phyloP scores from a whole-genome alignment of 192 early-diverging fungal species.

The Rhizoclosmatium globosum region DNA sequence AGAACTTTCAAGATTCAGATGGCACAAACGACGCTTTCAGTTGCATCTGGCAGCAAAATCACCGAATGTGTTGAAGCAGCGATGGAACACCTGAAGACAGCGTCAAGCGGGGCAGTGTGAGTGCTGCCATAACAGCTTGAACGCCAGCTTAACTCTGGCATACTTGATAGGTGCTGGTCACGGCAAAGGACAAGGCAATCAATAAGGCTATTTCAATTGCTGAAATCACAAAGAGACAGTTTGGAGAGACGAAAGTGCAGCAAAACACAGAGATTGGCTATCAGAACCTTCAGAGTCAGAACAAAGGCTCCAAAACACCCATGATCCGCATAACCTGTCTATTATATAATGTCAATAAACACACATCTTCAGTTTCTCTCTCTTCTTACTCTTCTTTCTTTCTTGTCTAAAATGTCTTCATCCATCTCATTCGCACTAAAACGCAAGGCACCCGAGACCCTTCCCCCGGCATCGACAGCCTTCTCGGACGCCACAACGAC shows the following conservation, averaged over 20 bases:
- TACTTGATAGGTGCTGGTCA: background rate
- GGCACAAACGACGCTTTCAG: background rate
- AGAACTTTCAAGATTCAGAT: background rate
- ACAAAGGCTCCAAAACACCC: background rate
- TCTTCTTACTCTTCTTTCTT: too few relatives aligned
- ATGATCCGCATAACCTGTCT: too few relatives aligned
- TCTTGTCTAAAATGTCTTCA: background rate
- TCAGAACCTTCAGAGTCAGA: background rate
- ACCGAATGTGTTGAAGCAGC: constrained; percentile 2
- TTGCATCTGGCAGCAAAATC: background rate
- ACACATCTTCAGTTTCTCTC: too few relatives aligned
- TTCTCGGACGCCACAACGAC: background rate
- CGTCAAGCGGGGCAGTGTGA: background rate
- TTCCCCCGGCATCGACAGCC: background rate
- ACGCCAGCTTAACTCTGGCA: background rate
- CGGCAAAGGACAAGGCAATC: constrained; percentile 8
- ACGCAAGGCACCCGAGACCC: constrained; percentile 13
- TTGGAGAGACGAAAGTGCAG: background rate
- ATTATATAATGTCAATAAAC: too few relatives aligned
- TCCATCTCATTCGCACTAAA: constrained; percentile 6
- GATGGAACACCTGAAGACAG: constrained; percentile 4
- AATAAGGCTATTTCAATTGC: constrained; percentile 2
- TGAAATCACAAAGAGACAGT: constrained; percentile 11
- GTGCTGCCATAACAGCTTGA: background rate
- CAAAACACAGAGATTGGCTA: constrained; percentile 10